Evolutionary conservation across 208 protist genomes (phyloP), one percentile per base, ranked within the genome.

Genomic region (Trypanosoma avium): DNA sequence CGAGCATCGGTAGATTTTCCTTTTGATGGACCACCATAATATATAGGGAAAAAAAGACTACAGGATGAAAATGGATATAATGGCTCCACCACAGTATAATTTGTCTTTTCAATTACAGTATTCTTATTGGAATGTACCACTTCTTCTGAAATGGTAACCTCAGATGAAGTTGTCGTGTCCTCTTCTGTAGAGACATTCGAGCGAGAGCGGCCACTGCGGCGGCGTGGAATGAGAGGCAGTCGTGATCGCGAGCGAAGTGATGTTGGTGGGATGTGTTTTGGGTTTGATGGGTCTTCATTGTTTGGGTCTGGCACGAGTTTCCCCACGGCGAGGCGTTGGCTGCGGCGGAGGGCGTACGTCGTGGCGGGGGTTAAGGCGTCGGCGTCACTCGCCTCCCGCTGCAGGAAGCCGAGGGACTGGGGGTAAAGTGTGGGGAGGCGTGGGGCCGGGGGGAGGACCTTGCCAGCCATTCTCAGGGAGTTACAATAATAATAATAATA

Each of bases 201-300:
- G 35, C 15, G 57, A 21, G 47, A 30, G 49, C 8, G 46, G 40
- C 56, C 48, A 19, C 49, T 40, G 10, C 9, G 48, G 27, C 3
- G 24, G 43, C 50, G 48, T 22, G 24, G 45, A 32, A 66, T 22
- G 9, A 61, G 27, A 24, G 57, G 54, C 30, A 43, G 12, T 3
- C 38, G 32, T 2, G n/a, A 30, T 42, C 42, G 58, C 46, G 19
- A 9, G 22, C 33, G 38, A 32, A 22, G 70, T 36, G 38, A 47
- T 12, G 45, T 56, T 7, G 24, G 70, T 9, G 79, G 69, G 8
- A 60, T 60, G 70, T 87, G 88, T 67, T 85, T 82, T 10, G 88
- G 88, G 64, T 95, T 88, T 1, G 83, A 92, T 36, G 81, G 88
- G 59, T 95, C 88, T 50, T 80, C 72, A 42, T 84, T 79, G 35